phyloP scores from a whole-genome alignment of 2,329 filamentous ascomycete genomes.

The Pseudocercospora vitis region DNA sequence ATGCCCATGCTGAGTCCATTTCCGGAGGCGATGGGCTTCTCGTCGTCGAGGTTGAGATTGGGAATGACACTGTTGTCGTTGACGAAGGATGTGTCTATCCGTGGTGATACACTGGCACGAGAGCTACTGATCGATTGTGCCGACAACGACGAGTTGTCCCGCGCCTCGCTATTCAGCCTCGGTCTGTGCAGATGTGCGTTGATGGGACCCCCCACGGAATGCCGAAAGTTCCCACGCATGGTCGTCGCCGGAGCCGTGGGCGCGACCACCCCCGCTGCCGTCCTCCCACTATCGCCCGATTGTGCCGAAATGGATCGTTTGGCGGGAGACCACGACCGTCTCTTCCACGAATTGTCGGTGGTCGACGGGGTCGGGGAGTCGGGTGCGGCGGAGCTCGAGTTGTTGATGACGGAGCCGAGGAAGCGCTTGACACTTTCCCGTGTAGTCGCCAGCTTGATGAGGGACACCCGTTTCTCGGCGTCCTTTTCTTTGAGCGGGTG shows the following conservation, averaged over 20 bases:
- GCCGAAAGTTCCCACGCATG: conserved; percentile 43
- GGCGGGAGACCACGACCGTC: conserved; percentile 35
- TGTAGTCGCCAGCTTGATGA: conserved; percentile 53
- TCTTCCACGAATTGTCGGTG: conserved; percentile 27
- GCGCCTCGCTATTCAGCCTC: conserved; percentile 43
- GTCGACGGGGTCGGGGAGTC: conserved; percentile 11
- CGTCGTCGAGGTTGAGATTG: conserved; percentile 41
- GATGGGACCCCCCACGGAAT: conserved; percentile 43
- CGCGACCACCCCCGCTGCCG: conserved; percentile 8
- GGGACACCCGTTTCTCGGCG: conserved; percentile 22
- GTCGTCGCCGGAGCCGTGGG: conserved; percentile 25
- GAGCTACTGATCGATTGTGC: conserved; percentile 20
- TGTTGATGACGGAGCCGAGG: conserved; percentile 47
- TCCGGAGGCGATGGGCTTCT: conserved; percentile 74
- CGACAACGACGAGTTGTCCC: conserved; percentile 36
- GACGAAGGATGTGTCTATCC: conserved; percentile 20
- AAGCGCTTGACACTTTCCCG: conserved; percentile 52
- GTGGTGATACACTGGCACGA: conserved; percentile 17
- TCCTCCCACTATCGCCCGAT: conserved; percentile 22
- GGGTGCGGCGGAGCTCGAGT: conserved; percentile 12
- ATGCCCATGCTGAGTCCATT: conserved; percentile 75
- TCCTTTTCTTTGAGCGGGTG: conserved; percentile 18
- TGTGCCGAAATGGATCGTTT: conserved; percentile 27
- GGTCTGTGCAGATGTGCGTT: conserved; percentile 43
- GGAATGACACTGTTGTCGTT: conserved; percentile 32